A percentile compares a stretch with the other conserved stretches of the same genome.
Evolutionary conservation across 768 basidiomycete genomes (phyloP).

Genomic region (Boletus rubescentipes): DNA sequence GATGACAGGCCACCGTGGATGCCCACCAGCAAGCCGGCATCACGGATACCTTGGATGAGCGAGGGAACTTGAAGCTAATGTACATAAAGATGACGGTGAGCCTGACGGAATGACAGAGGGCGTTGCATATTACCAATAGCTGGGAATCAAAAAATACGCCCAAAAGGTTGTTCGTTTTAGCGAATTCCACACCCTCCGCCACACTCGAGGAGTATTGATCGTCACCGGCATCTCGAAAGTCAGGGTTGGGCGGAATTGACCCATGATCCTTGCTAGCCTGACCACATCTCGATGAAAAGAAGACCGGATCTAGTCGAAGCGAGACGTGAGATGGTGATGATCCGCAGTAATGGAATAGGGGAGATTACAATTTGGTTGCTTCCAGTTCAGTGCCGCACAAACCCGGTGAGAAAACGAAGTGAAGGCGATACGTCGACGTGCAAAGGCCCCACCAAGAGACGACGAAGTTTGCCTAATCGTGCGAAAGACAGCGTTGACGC

Average conservation of each 20-base stretch:
- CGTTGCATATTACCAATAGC: slow-evolving; percentile 61
- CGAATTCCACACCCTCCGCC: slow-evolving; percentile 89
- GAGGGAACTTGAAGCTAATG: slow-evolving; percentile 79
- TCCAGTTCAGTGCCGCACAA: slow-evolving; percentile 94
- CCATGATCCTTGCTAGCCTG: slow-evolving; percentile 43
- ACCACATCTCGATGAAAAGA: slow-evolving; percentile 89
- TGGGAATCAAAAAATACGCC: slow-evolving; percentile 88
- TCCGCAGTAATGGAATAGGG: slow-evolving; percentile 20
- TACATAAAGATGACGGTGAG: slow-evolving; percentile 14
- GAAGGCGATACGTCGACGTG: slow-evolving; percentile 83
- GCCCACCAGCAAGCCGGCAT: slow-evolving; percentile 84
- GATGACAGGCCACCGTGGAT: slow-evolving; percentile 64
- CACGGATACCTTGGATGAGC: slow-evolving; percentile 83
- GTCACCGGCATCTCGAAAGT: slow-evolving; percentile 42
- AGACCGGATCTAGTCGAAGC: slow-evolving; percentile 77
- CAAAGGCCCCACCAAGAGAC: slow-evolving; percentile 46
- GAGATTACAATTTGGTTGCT: slow-evolving; percentile 90
- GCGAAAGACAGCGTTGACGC: slow-evolving; percentile 82
- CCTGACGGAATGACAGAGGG: slow-evolving; percentile 8
- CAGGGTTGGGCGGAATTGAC: slow-evolving; percentile 39
- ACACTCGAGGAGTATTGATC: slow-evolving; percentile 64
- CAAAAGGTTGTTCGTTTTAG: slow-evolving; percentile 87
- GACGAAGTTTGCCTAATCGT: slow-evolving; percentile 73
- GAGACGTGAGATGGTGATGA: slow-evolving; percentile 18
- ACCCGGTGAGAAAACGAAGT: slow-evolving; percentile 89